Evolutionary conservation across 805 yeast genomes (phyloP), one percentile per base, ranked within the genome.

Genomic region (Phaffomyces thermotolerans): DNA sequence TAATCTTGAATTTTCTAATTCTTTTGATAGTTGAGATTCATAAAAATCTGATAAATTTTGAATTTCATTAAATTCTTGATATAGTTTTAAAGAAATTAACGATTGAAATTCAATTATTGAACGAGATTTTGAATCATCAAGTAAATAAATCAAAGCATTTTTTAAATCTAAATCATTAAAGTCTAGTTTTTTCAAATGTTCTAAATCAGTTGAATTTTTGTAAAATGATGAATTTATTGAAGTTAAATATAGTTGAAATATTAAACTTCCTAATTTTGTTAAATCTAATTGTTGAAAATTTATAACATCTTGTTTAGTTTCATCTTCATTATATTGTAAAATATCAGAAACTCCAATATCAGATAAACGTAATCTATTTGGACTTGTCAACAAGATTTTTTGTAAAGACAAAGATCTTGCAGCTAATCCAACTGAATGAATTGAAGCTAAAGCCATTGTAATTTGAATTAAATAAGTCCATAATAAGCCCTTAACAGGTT

Each of bases 1-100:
- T 27, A 93, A 65, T 47, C 98, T 71, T 4, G 85, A 93, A 62
- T 93, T 93, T 60, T 93, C 98, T 23, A 90, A 65, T 61, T 91
- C 98, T 43, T 75, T 72, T 14, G 78, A 61, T 34, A 93, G 64
- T 47, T 75, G 76, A 4, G 75, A 65, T 58, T 84, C 90, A 51
- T 75, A 68, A 53, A 64, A 75, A 53, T 84, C 93, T 6, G 73
- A 64, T 41, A 69, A 64, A 36, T 68, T 68, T 56, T 76, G 75
- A 17, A 78, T 57, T 3, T 73, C 73, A 53, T 81, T 74, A 37
- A 78, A 49, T 6, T 72, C 56, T 31, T 63, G 62, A 45, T 79
- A 62, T 37, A 79, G 58, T 34, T 71, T 71, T 25, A 72, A 67
- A 8, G 71, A 64, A 34, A 77, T 68, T 15, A 68, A 20, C n/a